These are phyloP conservation scores for Phaseolus coccineus DNA, from an alignment of 331 rosid genomes.

Conservation along the genomic window DNA sequence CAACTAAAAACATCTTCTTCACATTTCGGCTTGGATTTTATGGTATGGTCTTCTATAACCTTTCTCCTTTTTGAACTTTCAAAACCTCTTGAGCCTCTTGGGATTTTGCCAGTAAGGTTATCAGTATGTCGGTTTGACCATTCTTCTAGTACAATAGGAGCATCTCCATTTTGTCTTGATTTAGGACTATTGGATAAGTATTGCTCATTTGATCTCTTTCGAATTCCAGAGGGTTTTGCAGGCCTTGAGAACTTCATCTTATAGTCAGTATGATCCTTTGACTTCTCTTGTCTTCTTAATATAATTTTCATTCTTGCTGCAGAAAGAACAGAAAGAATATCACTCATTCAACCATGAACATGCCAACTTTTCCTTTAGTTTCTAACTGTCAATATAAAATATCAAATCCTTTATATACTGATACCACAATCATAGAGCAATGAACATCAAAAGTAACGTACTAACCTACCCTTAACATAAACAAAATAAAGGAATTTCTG, in stretches of 20 bases:
- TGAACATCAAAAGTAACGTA: neutral
- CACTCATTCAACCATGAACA: too few relatives aligned
- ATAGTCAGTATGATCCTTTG: neutral
- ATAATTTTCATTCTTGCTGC: too few relatives aligned
- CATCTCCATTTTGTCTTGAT: neutral
- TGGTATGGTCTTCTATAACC: constrained; percentile 1
- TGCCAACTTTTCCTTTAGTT: too few relatives aligned
- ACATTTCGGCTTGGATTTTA: neutral
- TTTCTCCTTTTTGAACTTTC: constrained; percentile 26
- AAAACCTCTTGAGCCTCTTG: constrained; percentile 20
- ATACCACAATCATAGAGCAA: too few relatives aligned
- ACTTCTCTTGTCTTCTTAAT: too few relatives aligned
- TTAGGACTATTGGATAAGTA: neutral
- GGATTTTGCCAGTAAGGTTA: neutral
- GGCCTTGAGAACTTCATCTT: neutral
- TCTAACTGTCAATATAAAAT: too few relatives aligned
- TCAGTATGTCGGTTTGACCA: neutral
- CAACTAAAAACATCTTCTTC: too few relatives aligned
- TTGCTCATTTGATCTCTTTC: neutral
- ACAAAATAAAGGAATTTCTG: neutral
- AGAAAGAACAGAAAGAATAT: too few relatives aligned
- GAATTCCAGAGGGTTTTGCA: neutral
- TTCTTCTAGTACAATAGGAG: neutral
- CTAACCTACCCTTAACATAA: neutral
- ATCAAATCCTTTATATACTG: too few relatives aligned